Evolutionary conservation across 768 basidiomycete genomes (phyloP), one percentile per base, ranked within the genome.

Genomic region (Termitomyces sp.): DNA sequence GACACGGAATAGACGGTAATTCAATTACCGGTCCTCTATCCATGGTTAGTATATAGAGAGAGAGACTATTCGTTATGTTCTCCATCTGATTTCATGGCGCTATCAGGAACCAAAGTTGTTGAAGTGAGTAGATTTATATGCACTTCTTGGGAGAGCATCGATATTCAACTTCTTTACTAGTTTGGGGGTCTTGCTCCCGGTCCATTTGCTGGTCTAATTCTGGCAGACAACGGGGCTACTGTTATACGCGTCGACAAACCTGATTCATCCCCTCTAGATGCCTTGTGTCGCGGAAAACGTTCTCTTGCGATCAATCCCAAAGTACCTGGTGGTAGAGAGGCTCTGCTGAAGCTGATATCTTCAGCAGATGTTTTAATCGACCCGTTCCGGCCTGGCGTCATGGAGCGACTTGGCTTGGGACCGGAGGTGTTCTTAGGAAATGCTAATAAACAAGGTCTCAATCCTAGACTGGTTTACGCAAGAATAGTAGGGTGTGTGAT

Each of bases 161-260:
- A 31, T 9, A 16, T 22, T 25, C 35, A 47, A 29, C 56, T 20
- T 6, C 20, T 23, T 44, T n/a, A n/a, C 13, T 59, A 92, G 88
- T 90, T 92, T 63, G 90, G 85, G 25, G 91, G 90, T 29, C 76
- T 93, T 25, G 91, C 90, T 3, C 91, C 91, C 1, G 90, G 82
- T 0, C 90, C 91, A 0, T 92, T 89, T 60, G 83, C 88, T 9
- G 89, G 88, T 27, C 76, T 92, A 40, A 65, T 92, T 42, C 78
- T 94, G 32, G 84, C 89, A 2, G 90, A 92, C 69, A 84, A 86
- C 61, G 90, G 91, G 3, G 91, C 90, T 33, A 78, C 78, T 43
- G 90, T 93, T 38, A 80, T 81, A 18, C 85, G 91, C 29, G 76
- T 94, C 48, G 91, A 94, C 74, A 76, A 78, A 44, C 82, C 81